These are phyloP conservation scores for Kuraishia floccosa DNA, from an alignment of 805 yeast species.

Conservation along the genomic window DNA sequence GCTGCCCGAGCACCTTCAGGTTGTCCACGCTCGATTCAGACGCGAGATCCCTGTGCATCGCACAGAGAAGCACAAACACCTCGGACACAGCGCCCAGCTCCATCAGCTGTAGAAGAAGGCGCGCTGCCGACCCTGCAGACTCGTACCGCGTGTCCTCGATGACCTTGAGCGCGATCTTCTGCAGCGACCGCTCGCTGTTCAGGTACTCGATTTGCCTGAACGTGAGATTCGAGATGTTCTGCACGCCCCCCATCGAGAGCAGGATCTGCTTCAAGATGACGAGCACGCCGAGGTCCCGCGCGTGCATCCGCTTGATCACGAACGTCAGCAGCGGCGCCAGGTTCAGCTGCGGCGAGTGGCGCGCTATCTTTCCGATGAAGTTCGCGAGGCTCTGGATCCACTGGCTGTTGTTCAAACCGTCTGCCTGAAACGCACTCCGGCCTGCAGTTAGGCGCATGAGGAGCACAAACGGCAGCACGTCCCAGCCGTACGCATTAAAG, in stretches of 20 bases:
- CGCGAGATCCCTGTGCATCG: slow-evolving; percentile 27
- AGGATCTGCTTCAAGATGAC: slow-evolving; percentile 59
- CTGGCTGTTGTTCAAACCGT: slow-evolving; percentile 69
- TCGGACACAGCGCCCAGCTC: slow-evolving; percentile 42
- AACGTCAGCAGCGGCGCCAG: slow-evolving; percentile 49
- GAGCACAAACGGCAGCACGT: slow-evolving; percentile 64
- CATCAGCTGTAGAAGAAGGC: slow-evolving; percentile 34
- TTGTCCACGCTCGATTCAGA: slow-evolving; percentile 26
- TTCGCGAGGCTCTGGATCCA: slow-evolving; percentile 82
- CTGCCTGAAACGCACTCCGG: slow-evolving; percentile 56
- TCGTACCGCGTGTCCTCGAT: slow-evolving; percentile 49
- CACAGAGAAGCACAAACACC: slow-evolving; percentile 52
- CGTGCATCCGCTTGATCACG: slow-evolving; percentile 51
- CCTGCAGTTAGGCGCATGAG: slow-evolving; percentile 60
- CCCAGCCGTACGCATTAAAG: slow-evolving; percentile 77
- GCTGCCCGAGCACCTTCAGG: slow-evolving; percentile 60
- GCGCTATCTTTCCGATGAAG: slow-evolving; percentile 66
- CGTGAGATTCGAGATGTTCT: slow-evolving; percentile 56
- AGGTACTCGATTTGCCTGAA: slow-evolving; percentile 51
- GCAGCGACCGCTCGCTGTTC: slow-evolving; percentile 52
- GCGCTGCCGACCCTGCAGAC: slow-evolving; percentile 32
- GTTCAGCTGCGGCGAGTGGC: slow-evolving; percentile 41
- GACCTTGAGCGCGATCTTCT: slow-evolving; percentile 38
- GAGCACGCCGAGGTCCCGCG: slow-evolving; percentile 46
- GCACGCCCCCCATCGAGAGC: slow-evolving; percentile 70